phyloP scores from a whole-genome alignment of 1,139 yeast genomes.

The Waltiozyma sp. region DNA sequence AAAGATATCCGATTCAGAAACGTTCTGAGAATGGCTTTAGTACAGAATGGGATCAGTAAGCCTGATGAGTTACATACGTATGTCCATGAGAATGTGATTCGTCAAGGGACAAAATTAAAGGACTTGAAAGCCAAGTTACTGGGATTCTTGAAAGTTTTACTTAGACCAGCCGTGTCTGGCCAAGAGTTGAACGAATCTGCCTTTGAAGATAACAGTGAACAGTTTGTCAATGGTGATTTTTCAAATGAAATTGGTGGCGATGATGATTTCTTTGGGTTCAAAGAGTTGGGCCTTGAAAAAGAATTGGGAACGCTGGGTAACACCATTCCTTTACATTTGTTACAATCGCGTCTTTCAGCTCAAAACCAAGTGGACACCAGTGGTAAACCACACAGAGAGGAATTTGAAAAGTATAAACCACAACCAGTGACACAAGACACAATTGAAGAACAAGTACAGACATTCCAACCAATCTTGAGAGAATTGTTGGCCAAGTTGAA shows the following conservation, averaged over 20 bases:
- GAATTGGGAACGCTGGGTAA: constrained; percentile 83
- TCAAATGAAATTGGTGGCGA: constrained; percentile 90
- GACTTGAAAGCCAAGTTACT: constrained; percentile 63
- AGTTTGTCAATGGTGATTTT: constrained; percentile 89
- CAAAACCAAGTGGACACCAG: constrained; percentile 34
- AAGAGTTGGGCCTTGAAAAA: constrained; percentile 83
- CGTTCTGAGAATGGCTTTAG: constrained; percentile 47
- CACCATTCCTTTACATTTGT: constrained; percentile 78
- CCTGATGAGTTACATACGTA: constrained; percentile 70
- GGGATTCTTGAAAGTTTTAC: constrained; percentile 64
- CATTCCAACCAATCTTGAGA: constrained; percentile 48
- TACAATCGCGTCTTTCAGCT: constrained; percentile 67
- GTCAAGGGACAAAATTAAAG: constrained; percentile 56
- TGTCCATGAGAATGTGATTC: constrained; percentile 60
- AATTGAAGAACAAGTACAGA: constrained; percentile 41
- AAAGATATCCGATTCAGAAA: constrained; percentile 34
- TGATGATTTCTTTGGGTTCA: constrained; percentile 95
- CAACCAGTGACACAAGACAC: constrained; percentile 39
- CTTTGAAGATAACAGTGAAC: constrained; percentile 86
- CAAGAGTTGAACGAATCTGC: constrained; percentile 61
- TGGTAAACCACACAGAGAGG: constrained; percentile 49
- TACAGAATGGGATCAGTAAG: constrained; percentile 77
- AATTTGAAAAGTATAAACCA: constrained; percentile 42
- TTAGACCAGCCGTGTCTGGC: constrained; percentile 59
- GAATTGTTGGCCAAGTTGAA: constrained; percentile 44